A percentile compares a stretch with the other conserved stretches of the same genome.
These are phyloP conservation scores for Gonium pectorale DNA, from an alignment of 139 green algal genomes.

Conservation along the genomic window DNA sequence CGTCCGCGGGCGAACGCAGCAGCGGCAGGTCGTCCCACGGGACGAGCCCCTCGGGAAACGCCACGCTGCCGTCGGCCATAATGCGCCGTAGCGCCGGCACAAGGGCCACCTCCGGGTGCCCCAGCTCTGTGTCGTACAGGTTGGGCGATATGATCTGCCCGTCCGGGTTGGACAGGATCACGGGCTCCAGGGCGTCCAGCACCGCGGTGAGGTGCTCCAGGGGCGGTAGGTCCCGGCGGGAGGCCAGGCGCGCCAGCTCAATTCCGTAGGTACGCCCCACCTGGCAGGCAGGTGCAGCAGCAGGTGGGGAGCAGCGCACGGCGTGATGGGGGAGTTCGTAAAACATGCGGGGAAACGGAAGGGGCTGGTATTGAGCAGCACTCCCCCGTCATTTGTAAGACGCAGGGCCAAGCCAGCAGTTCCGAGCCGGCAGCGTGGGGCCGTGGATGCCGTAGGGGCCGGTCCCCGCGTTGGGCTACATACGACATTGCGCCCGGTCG, in stretches of 20 bases:
- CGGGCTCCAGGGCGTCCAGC: slow-evolving; percentile 23
- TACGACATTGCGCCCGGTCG: too few relatives aligned
- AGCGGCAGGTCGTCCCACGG: neutral
- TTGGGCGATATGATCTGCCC: neutral
- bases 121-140: neutral
- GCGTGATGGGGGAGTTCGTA: neutral
- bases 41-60: neutral
- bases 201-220: slow-evolving; percentile 13
- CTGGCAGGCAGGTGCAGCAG: neutral
- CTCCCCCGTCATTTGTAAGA: neutral
- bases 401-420: too few relatives aligned
- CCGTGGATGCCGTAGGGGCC: too few relatives aligned
- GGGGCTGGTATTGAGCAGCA: neutral
- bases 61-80: neutral
- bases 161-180: neutral
- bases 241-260: neutral
- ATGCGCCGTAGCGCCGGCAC: neutral
- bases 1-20: neutral
- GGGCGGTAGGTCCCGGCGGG: neutral
- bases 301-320: neutral
- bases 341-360: neutral
- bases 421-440: too few relatives aligned
- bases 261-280: neutral
- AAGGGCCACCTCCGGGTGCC: neutral
- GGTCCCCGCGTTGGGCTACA: too few relatives aligned